Conservation (phyloP, 352 stramenopile species). For the Phytopythium oedochilum region DNA sequence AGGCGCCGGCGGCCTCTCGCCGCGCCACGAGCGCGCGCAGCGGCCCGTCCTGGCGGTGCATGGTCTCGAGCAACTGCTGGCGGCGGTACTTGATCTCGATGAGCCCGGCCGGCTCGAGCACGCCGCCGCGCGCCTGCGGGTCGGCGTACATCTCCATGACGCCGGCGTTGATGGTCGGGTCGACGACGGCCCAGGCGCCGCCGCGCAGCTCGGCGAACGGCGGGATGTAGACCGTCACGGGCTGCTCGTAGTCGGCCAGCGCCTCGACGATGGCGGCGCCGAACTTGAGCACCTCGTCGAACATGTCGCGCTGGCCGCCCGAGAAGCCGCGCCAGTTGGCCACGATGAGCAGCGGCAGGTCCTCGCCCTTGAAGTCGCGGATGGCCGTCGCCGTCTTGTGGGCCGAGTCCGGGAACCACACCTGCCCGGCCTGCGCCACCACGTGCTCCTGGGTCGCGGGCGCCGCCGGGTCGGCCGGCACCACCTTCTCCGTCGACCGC, state of each 20-base stretch:
- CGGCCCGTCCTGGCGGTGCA: slow-evolving; percentile 96
- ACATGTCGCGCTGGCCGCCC: slow-evolving; percentile 99
- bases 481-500: slow-evolving; percentile 95
- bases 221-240: slow-evolving; percentile 99
- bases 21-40: slow-evolving; percentile 80
- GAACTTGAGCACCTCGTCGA: slow-evolving; percentile 99
- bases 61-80: slow-evolving; percentile 95
- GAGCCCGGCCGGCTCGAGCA: slow-evolving; percentile 97
- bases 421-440: slow-evolving; percentile 97
- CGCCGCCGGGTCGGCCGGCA: slow-evolving; percentile 97
- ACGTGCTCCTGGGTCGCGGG: slow-evolving; percentile 96
- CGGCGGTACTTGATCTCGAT: slow-evolving; percentile 99
- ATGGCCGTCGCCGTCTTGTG: slow-evolving; percentile 99
- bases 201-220: slow-evolving; percentile 98
- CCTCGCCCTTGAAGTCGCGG: slow-evolving; percentile 98
- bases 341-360: slow-evolving; percentile 99
- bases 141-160: slow-evolving; percentile 99
- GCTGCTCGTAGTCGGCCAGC: slow-evolving; percentile 98
- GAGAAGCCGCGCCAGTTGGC: slow-evolving; percentile 99
- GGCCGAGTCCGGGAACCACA: slow-evolving; percentile 99
- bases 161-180: slow-evolving; percentile 98
- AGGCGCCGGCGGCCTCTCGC: slow-evolving; percentile 53
- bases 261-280: slow-evolving; percentile 99
- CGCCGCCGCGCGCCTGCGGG: slow-evolving; percentile 90
- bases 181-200: slow-evolving; percentile 99